These are phyloP conservation scores for Gossypium anomalum DNA, from an alignment of 345 rosid species.

Conservation along the genomic window DNA sequence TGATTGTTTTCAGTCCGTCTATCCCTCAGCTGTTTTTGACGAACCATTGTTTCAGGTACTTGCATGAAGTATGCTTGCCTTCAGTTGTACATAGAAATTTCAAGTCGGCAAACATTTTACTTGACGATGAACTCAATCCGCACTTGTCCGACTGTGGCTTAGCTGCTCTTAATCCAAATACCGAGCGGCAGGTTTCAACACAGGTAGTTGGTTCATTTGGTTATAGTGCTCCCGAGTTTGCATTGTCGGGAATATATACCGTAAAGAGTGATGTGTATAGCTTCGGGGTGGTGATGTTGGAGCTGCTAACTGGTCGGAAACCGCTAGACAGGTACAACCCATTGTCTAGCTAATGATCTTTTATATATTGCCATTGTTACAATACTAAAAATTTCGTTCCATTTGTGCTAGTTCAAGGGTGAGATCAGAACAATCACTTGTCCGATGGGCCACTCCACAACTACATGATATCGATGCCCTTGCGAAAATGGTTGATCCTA, in stretches of 20 bases:
- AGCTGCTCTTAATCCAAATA: constrained; percentile 88
- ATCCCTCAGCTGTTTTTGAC: constrained; percentile 11
- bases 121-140: constrained; percentile 94
- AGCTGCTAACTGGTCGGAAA: constrained; percentile 92
- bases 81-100: constrained; percentile 95
- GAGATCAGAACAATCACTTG: constrained; percentile 92
- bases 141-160: constrained; percentile 92
- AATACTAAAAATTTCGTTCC: neutral
- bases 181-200: constrained; percentile 91
- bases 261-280: constrained; percentile 98
- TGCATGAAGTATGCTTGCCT: constrained; percentile 99
- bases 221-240: constrained; percentile 98
- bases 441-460: constrained; percentile 99
- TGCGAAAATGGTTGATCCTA: constrained; percentile 96
- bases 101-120: constrained; percentile 93
- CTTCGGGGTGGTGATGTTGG: constrained; percentile 98
- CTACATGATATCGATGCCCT: constrained; percentile 94
- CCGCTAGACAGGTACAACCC: constrained; percentile 89
- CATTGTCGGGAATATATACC: constrained; percentile 87
- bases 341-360: neutral
- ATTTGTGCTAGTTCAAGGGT: constrained; percentile 59
- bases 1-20: constrained; percentile 9
- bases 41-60: constrained; percentile 51
- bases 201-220: constrained; percentile 97
- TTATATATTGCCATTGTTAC: neutral